These are phyloP conservation scores for Panus rudis DNA, from an alignment of 768 basidiomycete species.

Conservation along the genomic window DNA sequence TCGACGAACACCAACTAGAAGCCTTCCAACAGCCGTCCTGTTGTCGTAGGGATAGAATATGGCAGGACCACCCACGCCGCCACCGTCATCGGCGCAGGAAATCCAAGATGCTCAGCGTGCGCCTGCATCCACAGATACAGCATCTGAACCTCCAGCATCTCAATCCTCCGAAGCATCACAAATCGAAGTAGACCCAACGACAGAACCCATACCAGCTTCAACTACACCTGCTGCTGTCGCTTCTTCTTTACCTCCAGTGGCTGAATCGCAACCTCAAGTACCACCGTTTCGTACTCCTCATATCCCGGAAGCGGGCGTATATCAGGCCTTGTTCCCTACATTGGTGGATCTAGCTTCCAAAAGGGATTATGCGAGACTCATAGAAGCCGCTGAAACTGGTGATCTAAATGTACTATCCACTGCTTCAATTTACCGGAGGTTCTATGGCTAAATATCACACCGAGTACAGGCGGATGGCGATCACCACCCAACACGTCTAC, in stretches of 20 bases:
- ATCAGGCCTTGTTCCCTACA: conserved; percentile 37
- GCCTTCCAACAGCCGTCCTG: too few relatives aligned
- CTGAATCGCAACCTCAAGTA: neutral
- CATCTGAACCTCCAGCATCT: conserved; percentile 5
- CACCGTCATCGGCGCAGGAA: conserved; percentile 49
- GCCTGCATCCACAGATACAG: conserved; percentile 10
- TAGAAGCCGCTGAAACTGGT: conserved; percentile 39
- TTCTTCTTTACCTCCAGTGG: conserved; percentile 1
- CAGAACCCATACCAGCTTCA: neutral
- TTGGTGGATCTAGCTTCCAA: conserved; percentile 39
- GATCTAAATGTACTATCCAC: conserved; percentile 44
- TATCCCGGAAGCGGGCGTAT: conserved; percentile 15
- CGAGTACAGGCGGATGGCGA: conserved; percentile 17
- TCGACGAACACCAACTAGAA: too few relatives aligned
- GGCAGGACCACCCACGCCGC: conserved; percentile 61
- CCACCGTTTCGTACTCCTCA: conserved; percentile 2
- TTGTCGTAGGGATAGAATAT: conserved; percentile 30
- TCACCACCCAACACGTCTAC: conserved; percentile 25
- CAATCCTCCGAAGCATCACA: conserved; percentile 1
- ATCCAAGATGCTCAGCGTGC: conserved; percentile 41
- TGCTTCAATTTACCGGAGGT: neutral
- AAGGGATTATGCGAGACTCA: conserved; percentile 36
- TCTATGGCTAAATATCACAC: conserved; percentile 1
- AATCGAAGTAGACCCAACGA: conserved; percentile 1
- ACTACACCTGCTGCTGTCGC: conserved; percentile 1